phyloP scores from a whole-genome alignment of 2,329 filamentous ascomycete genomes.

The Cladosporium velox region DNA sequence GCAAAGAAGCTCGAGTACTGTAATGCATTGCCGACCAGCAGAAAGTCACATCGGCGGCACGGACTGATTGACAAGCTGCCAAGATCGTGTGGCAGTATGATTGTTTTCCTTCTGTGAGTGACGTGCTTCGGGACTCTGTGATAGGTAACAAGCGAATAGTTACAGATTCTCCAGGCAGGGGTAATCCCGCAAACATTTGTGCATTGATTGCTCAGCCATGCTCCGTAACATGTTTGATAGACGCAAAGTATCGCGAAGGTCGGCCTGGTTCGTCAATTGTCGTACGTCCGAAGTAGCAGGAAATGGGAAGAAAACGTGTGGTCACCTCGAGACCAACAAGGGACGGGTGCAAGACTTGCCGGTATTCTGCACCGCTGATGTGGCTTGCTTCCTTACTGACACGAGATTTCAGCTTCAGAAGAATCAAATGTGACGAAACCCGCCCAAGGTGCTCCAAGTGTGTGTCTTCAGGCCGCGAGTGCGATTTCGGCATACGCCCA shows the following conservation, averaged over 20 bases:
- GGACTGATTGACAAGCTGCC: neutral
- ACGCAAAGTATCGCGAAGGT: neutral
- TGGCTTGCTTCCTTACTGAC: neutral
- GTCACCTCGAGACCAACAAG: slow-evolving; percentile 8
- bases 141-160: neutral
- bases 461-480: neutral
- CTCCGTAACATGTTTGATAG: neutral
- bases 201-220: neutral
- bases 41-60: neutral
- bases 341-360: slow-evolving; percentile 8
- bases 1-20: neutral
- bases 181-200: neutral
- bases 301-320: slow-evolving; percentile 12
- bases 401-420: neutral
- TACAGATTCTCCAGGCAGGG: neutral
- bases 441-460: slow-evolving; percentile 2
- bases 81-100: neutral
- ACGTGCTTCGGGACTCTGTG: neutral
- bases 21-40: neutral
- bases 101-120: neutral
- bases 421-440: slow-evolving; percentile 8
- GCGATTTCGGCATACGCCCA: slow-evolving; percentile 6
- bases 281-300: neutral
- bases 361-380: neutral
- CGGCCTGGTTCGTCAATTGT: neutral